These are phyloP conservation scores for Globisporangium perplexum DNA, from an alignment of 352 stramenopile species.

Conservation along the genomic window DNA sequence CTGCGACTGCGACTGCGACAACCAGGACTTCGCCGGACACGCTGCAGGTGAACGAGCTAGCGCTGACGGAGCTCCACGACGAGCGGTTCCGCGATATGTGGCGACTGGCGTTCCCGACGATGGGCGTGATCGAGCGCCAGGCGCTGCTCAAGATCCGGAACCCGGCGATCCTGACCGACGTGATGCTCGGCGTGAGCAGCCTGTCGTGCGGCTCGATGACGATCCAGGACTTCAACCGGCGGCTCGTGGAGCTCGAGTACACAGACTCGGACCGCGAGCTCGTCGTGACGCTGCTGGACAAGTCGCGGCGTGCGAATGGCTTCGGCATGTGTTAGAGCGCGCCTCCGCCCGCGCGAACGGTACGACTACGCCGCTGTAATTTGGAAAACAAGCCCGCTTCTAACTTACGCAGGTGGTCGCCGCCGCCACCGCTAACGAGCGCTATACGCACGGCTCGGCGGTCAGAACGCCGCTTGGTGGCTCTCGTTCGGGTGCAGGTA, in stretches of 20 bases:
- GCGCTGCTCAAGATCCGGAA: conserved; percentile 61
- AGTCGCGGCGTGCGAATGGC: conserved; percentile 22
- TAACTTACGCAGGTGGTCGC: too few species aligned
- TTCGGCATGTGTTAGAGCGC: conserved; percentile 1
- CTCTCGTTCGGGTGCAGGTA: conserved; percentile 43
- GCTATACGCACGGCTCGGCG: not conserved
- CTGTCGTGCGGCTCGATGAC: conserved; percentile 60
- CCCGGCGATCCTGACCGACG: conserved; percentile 59
- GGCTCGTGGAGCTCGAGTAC: conserved; percentile 60
- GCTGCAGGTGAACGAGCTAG: conserved; percentile 38
- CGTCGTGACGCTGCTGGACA: conserved; percentile 53
- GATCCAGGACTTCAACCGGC: conserved; percentile 44
- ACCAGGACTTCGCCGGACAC: conserved; percentile 27
- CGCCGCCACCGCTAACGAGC: not conserved
- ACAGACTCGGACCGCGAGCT: conserved; percentile 43
- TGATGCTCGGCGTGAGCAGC: conserved; percentile 80
- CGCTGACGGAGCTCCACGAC: conserved; percentile 19
- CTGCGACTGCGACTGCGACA: too few species aligned
- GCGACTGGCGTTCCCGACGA: conserved; percentile 70
- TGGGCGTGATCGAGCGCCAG: conserved; percentile 53
- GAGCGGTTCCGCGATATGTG: conserved; percentile 70
- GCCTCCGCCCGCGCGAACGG: not conserved
- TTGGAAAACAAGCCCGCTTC: conserved; percentile 8
- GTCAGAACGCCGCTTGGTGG: conserved; percentile 5
- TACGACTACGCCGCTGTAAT: conserved; percentile 7